Conservation (phyloP, 768 basidiomycete genomes). For the Amylocystis lapponica region DNA sequence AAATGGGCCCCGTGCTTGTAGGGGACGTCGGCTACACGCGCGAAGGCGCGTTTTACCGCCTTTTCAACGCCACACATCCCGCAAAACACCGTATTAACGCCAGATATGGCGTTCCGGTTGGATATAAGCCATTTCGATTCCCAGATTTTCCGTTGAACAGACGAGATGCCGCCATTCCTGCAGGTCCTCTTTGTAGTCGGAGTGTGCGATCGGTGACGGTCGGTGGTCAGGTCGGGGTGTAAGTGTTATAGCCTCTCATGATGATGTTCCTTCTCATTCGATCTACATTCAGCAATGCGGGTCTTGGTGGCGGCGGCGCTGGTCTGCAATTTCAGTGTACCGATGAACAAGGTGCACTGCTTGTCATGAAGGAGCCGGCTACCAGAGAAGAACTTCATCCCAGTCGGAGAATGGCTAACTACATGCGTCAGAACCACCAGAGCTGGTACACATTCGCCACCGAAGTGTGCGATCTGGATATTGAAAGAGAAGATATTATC, state of each 20-base stretch:
- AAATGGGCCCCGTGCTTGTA: constrained; percentile 6
- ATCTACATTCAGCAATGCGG: no score
- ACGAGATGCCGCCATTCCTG: background rate
- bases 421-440: constrained; percentile 7
- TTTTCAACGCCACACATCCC: constrained; percentile 14
- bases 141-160: background rate
- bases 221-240: background rate
- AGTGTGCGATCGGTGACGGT: background rate
- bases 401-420: constrained; percentile 8
- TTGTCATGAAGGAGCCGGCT: constrained; percentile 1
- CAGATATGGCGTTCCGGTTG: constrained; percentile 5
- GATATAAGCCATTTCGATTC: constrained; percentile 3
- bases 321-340: constrained; percentile 5
- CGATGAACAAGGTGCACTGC: constrained; percentile 11
- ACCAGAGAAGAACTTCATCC: constrained; percentile 3
- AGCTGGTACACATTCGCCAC: constrained; percentile 7
- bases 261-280: no score
- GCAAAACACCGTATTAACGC: constrained; percentile 4
- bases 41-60: constrained; percentile 13
- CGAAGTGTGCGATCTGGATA: constrained; percentile 3
- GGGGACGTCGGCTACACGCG: constrained; percentile 15
- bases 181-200: constrained; percentile 6
- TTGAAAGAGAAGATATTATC: background rate
- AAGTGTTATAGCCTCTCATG: background rate
- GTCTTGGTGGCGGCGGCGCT: background rate